Base-by-base conservation (phyloP, 202 grass and related monocot species). In the Bolboschoenoplectus hybrid region DNA sequence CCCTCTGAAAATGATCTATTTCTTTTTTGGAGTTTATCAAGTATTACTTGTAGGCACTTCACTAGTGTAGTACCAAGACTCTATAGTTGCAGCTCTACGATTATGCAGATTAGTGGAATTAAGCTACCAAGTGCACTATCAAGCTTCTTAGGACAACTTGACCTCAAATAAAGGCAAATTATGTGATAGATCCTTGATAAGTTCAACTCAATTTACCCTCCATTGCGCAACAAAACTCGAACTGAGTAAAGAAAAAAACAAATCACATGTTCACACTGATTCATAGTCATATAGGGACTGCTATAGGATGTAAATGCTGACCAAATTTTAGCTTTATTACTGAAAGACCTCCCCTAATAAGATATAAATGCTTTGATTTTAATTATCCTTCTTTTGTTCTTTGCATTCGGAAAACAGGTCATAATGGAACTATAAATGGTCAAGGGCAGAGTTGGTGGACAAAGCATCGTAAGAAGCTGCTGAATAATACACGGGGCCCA, bases 371-470 rank as follows among this genome's bases (percentile, higher is more conserved):
- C 17, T 63, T 68, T 26, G 44, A 57, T 12, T n/a, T 44, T 71
- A 3, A 7, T 65, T 45, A 12, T 82, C 70, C 3, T 20, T 19
- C 11, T 68, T 73, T 40, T 11, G 11, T 55, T 20, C 20, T 81
- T 55, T 89, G 2, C 51, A 71, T 84, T 14, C 81, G 0, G 91
- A 8, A 80, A 65, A 93, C 85, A 97, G 92, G 95, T 71, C 44
- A 93, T 67, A 98, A 98, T 88, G 95, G 95, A 44, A 98, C 95
- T 45, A 95, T 98, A 87, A 91, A 95, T 87, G 95, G 95, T 38
- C 95, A 98, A 88, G 95, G 95, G 81, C 87, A 88, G 85, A 88
- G 86, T 79, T 98, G 95, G 95, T 98, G 95, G 95, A 84, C 63
- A 46, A 98, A 98, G 89, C 91, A 90, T 85, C 90, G 87, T 26